Base-by-base conservation (phyloP, 1,284 basidiomycete species). In the Papiliotrema fonsecae region DNA sequence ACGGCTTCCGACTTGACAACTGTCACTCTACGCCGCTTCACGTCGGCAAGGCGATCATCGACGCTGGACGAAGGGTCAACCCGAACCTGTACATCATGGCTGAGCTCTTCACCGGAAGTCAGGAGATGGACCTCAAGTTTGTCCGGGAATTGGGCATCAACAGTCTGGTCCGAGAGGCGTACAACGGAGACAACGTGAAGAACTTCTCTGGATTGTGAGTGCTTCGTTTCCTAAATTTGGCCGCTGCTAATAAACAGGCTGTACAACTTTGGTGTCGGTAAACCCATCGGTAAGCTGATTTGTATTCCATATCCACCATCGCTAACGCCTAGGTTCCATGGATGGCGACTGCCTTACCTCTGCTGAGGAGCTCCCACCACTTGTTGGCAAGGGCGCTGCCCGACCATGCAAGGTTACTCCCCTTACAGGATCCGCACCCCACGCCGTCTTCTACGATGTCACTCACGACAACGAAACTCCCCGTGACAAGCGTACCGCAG, bases 1-100 rank as follows among this genome's bases (percentile, higher is more conserved):
- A 96, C 55, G 94, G 94, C 6, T 96, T 98, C 80, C 82, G 96
- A 22, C 87, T 98, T 62, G 94, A 98, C 74, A 98, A 98, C 70
- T 96, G 91, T 62, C 94, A 98, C 74, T 97, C 94, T 14, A 98
- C 94, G 0, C 96, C 94, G 6, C 76, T 97, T 40, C 84, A 90
- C 58, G 91, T 97, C 18, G 94, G 93, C n/a, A 85, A 86, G 14
- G 78, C 81, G 49, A 85, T 98, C 76, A 83, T 98, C 27, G 96
- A 98, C 65, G 84, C 86, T 9, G 94, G 93, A 5, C 82, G 96
- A 35, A 82, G 83, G 21, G 82, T 84, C 49, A 92, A 92, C 62
- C 91, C 92, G 1, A 81, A 98, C 64, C 78, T 98, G 30, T 97
- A 97, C 65, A 84, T 98, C 39, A 93, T 90, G 67, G 94, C 94